Evolutionary conservation across 768 basidiomycete genomes (phyloP), one percentile per base, ranked within the genome.

Genomic region (Trametes cingulata): DNA sequence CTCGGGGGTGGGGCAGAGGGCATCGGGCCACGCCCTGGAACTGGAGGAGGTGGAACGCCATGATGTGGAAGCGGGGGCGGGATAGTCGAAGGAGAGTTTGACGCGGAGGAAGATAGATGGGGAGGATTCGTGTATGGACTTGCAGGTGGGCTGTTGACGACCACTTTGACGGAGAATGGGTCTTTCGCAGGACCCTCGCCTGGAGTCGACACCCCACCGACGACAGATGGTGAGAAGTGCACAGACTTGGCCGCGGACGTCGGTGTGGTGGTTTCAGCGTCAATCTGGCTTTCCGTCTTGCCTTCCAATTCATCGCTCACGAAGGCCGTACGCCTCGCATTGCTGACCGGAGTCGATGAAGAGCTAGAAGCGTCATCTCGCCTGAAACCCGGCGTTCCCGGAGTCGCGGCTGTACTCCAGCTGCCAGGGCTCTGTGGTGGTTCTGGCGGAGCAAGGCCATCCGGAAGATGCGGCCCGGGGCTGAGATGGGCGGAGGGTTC

Each of bases 361-460:
- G 52, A 60, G 50, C 62, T 67, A 15, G 20, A 22, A 41, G 45
- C 58, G 33, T 56, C 63, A 19, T 67, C 69, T 12, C 57, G 42
- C 25, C 53, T 56, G 40, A 56, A 40, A 58, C 61, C 33, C 64
- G 76, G 62, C 61, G 80, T 76, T 0, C 91, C 91, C 3, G 91
- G 90, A 0, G 91, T 91, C 5, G 90, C 89, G 13, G 82, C 80
- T 0, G 86, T 91, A 64, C 88, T 90, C 91, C 90, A 92, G 41
- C 76, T 78, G 2, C 83, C 85, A 25, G 85, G 83, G 17, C 77
- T 83, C n/a, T 60, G 65, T 14, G 74, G 72, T 4, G 67, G 58
- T 15, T 60, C 62, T 2, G 52, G 42, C 14, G 64, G 55, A 7
- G 63, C 52, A 66, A 53, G 67, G 27, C 49, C 59, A 35, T 58